Conservation (phyloP, 768 basidiomycete genomes). For the Tylopilus sp. region DNA sequence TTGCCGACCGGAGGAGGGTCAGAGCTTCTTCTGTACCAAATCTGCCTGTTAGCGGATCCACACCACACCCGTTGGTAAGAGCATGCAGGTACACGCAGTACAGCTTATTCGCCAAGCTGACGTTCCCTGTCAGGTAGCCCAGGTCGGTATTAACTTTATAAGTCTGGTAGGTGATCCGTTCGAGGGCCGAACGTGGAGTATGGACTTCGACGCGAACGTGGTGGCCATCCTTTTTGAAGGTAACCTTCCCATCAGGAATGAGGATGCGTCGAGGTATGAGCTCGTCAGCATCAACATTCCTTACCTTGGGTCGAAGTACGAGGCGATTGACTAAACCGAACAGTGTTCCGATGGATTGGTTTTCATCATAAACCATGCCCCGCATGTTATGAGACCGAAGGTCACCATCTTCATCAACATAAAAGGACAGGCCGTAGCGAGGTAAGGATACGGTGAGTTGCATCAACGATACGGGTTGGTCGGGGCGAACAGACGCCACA, state of each 20-base stretch:
- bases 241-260: constrained; percentile 36
- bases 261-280: constrained; percentile 29
- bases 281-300: not conserved
- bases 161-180: constrained; percentile 20
- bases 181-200: not conserved
- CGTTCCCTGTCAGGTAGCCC: no score
- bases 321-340: no score
- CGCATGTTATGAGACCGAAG: no score
- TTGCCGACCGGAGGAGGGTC: constrained; percentile 35
- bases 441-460: constrained; percentile 28
- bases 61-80: constrained; percentile 39
- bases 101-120: constrained; percentile 27
- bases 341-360: constrained; percentile 43
- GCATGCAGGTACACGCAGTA: constrained; percentile 46
- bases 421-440: no score
- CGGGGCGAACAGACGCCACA: not conserved
- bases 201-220: no score
- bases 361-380: no score
- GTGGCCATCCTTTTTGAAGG: constrained; percentile 5
- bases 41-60: constrained; percentile 43
- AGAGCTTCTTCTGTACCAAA: constrained; percentile 45
- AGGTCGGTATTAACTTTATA: constrained; percentile 31
- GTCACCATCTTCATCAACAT: no score
- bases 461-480: not conserved
- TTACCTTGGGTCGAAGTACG: constrained; percentile 34